These are phyloP conservation scores for Podila epicladia DNA, from an alignment of 192 early-diverging fungal genomes.

Conservation along the genomic window DNA sequence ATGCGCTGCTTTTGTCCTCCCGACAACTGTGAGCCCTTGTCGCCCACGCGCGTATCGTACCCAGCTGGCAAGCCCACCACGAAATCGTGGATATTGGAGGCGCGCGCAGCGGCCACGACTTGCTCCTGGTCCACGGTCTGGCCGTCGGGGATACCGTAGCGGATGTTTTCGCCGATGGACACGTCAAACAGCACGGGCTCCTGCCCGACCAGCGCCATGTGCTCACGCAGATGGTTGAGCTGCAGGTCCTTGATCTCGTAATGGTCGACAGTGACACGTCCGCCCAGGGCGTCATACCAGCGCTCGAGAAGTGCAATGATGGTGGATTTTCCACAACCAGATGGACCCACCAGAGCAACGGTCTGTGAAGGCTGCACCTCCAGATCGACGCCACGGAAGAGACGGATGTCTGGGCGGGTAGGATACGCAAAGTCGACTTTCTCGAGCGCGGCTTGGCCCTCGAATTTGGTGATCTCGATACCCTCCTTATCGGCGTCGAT, in stretches of 20 bases:
- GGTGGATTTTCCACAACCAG: conserved; percentile 76
- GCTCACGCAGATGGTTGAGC: conserved; percentile 49
- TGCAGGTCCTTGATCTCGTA: conserved; percentile 57
- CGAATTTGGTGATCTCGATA: conserved; percentile 32
- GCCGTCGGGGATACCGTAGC: conserved; percentile 58
- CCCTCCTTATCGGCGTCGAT: conserved; percentile 56
- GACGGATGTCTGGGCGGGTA: conserved; percentile 65
- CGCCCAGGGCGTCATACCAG: conserved; percentile 62
- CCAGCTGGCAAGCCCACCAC: conserved; percentile 57
- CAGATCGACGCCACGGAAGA: conserved; percentile 67
- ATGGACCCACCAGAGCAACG: conserved; percentile 81
- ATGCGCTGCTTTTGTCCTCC: conserved; percentile 77
- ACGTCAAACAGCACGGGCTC: conserved; percentile 49
- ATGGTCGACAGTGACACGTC: conserved; percentile 53
- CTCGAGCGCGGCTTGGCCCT: conserved; percentile 21
- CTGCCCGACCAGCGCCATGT: conserved; percentile 62
- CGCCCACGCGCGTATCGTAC: conserved; percentile 68
- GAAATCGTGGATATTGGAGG: conserved; percentile 65
- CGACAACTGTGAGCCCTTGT: conserved; percentile 64
- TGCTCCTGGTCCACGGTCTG: conserved; percentile 51
- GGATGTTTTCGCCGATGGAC: conserved; percentile 59
- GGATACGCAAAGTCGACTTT: conserved; percentile 66
- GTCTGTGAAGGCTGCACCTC: conserved; percentile 68
- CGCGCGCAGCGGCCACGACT: conserved; percentile 54
- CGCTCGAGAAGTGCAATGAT: conserved; percentile 69